A percentile compares a stretch with the other conserved stretches of the same genome.
These are phyloP conservation scores for Solanum chacoense DNA, from an alignment of 305 asterid genomes.

Conservation along the genomic window DNA sequence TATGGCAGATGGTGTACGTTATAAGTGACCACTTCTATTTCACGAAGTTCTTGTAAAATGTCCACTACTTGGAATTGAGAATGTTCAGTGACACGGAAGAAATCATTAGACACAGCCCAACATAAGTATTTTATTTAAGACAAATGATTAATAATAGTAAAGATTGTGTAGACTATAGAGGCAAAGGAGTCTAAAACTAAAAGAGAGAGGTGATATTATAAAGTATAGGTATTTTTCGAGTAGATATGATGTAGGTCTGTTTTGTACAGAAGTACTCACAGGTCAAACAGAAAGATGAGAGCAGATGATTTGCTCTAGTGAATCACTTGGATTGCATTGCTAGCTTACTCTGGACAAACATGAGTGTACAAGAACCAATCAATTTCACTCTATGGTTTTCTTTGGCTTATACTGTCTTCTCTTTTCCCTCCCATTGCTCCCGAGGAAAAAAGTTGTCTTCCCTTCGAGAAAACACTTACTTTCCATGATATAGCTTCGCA, in stretches of 20 bases:
- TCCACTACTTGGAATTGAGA: background rate
- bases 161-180: background rate
- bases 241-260: background rate
- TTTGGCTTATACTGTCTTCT: background rate
- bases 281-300: background rate
- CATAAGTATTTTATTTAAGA: background rate
- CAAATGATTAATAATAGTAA: background rate
- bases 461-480: background rate
- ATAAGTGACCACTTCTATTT: background rate
- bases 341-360: background rate
- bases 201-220: background rate
- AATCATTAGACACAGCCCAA: background rate
- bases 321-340: background rate
- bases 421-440: background rate
- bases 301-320: background rate
- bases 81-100: background rate
- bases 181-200: background rate
- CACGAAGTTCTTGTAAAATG: background rate
- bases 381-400: background rate
- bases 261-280: background rate
- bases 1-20: background rate
- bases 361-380: background rate
- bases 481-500: background rate
- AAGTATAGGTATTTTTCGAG: background rate
- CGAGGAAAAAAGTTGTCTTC: background rate